Percentiles rank a stretch among this genome's conserved stretches.
These are phyloP conservation scores for Tardiomyces blankii DNA, from an alignment of 1,139 yeast species.

Conservation along the genomic window DNA sequence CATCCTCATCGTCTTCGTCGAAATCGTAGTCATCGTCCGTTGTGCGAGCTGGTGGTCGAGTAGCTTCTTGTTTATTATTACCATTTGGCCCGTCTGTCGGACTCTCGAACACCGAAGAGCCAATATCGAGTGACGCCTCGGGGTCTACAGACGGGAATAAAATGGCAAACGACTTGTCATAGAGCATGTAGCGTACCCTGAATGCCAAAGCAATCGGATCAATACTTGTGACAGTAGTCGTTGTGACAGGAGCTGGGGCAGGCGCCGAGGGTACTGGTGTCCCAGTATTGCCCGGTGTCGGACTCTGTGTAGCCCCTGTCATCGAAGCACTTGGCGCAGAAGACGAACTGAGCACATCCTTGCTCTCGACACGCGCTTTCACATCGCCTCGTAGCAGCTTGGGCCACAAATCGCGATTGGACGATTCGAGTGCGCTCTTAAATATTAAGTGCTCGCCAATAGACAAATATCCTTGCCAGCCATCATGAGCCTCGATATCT, in stretches of 20 bases:
- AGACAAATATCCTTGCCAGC: slow-evolving; percentile 30
- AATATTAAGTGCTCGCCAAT: slow-evolving; percentile 29
- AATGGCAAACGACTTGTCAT: slow-evolving; percentile 24
- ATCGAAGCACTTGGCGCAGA: slow-evolving; percentile 2
- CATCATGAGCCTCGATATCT: slow-evolving; percentile 26
- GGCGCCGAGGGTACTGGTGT: background rate
- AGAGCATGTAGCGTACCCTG: slow-evolving; percentile 31
- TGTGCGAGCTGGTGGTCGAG: slow-evolving; percentile 3
- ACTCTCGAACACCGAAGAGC: slow-evolving; percentile 16
- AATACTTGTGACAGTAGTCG: slow-evolving; percentile 11
- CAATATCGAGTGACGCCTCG: slow-evolving; percentile 15
- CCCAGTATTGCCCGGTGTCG: slow-evolving; percentile 2
- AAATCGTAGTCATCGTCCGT: slow-evolving; percentile 20
- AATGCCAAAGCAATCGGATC: slow-evolving; percentile 28
- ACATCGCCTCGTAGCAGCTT: slow-evolving; percentile 24
- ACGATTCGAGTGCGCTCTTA: slow-evolving; percentile 21
- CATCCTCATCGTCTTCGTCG: slow-evolving; percentile 17
- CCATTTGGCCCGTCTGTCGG: slow-evolving; percentile 1
- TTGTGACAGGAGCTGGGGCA: background rate
- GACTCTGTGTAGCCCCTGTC: slow-evolving; percentile 1
- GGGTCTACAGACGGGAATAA: slow-evolving; percentile 19
- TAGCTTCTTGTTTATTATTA: background rate
- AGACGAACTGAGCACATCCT: background rate
- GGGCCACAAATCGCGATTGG: slow-evolving; percentile 24
- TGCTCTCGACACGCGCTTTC: slow-evolving; percentile 15